Conservation (phyloP, 2,329 filamentous ascomycete genomes). For the Penicillium rolfsii region DNA sequence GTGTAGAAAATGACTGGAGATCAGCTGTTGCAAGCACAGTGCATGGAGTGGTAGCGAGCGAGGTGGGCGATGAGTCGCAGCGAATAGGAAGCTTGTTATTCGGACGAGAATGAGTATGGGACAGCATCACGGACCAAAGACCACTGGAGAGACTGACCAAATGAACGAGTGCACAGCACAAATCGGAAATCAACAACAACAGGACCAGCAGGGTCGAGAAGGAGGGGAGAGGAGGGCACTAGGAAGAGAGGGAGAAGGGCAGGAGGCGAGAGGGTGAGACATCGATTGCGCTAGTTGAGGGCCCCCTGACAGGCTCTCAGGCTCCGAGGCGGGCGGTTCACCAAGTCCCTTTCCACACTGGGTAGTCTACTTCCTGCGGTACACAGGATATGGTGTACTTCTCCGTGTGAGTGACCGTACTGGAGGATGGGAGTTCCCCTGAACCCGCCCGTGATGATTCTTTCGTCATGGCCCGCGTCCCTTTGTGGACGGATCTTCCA, state of each 20-base stretch:
- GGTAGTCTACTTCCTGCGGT: too few relatives aligned
- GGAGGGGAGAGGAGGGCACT: not conserved
- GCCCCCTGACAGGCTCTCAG: not conserved
- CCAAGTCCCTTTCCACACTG: not conserved
- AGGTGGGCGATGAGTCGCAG: constrained; percentile 20
- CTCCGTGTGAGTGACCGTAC: too few relatives aligned
- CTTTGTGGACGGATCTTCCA: not conserved
- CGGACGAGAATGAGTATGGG: not conserved
- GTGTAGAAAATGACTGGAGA: not conserved
- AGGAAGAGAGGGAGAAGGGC: constrained; percentile 9
- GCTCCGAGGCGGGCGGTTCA: not conserved
- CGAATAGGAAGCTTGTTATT: constrained; percentile 14
- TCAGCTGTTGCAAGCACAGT: not conserved
- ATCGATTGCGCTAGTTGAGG: not conserved
- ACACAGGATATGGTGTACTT: too few relatives aligned
- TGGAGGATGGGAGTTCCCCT: not conserved
- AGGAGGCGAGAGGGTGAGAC: not conserved
- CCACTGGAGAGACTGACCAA: constrained; percentile 10
- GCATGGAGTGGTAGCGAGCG: constrained; percentile 9
- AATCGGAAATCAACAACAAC: constrained; percentile 10
- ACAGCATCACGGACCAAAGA: not conserved
- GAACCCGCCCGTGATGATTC: not conserved
- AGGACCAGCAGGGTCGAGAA: not conserved
- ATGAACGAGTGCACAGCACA: constrained; percentile 31
- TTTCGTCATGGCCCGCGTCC: not conserved